These are phyloP conservation scores for Daldinia decipiens DNA, from an alignment of 495 filamentous ascomycete species.

Conservation along the genomic window DNA sequence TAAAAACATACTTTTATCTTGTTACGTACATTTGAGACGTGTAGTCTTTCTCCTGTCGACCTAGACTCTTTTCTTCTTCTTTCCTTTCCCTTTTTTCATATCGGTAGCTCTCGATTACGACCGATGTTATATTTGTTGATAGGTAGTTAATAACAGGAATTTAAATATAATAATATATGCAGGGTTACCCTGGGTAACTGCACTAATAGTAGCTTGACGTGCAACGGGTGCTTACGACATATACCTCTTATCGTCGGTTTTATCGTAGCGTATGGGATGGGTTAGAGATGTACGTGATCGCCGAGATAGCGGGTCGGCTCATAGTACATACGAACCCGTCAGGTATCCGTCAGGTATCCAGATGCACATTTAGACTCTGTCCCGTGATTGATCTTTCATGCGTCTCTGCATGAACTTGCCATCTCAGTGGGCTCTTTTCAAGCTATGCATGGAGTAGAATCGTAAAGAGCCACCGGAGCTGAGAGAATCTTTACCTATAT, in stretches of 20 bases:
- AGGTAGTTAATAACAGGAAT: not conserved
- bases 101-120: not conserved
- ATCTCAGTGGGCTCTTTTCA: not conserved
- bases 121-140: not conserved
- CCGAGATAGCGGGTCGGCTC: constrained; percentile 20
- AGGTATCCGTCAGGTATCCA: not conserved
- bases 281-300: constrained; percentile 22
- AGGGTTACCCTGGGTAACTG: not conserved
- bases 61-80: not conserved
- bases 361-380: constrained; percentile 19
- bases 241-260: constrained; percentile 14
- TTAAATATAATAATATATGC: not conserved
- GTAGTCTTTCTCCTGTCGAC: not conserved
- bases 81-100: not conserved
- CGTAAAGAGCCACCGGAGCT: not conserved
- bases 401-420: constrained; percentile 32
- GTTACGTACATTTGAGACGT: constrained; percentile 19
- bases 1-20: constrained; percentile 19
- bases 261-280: constrained; percentile 1
- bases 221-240: constrained; percentile 11
- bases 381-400: constrained; percentile 42
- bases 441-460: not conserved
- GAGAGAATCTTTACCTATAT: constrained; percentile 20
- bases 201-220: not conserved
- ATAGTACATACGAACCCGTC: not conserved